phyloP scores from a whole-genome alignment of 2,329 filamentous ascomycete species.

The Chalara sp. region DNA sequence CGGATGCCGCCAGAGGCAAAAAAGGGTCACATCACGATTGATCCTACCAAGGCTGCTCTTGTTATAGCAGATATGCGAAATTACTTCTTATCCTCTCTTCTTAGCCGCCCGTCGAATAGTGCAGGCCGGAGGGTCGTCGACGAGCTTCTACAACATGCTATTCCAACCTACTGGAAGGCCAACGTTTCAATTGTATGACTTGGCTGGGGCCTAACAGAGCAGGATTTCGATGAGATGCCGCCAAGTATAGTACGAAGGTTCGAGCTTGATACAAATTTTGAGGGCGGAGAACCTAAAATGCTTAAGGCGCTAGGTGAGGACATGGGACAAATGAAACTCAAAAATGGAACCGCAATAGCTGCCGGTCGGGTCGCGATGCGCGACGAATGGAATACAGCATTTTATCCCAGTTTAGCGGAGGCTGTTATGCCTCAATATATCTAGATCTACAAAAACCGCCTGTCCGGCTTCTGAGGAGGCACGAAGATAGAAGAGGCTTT shows the following conservation, averaged over 20 bases:
- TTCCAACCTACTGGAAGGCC: neutral
- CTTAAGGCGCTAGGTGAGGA: slow-evolving; percentile 34
- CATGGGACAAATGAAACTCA: slow-evolving; percentile 32
- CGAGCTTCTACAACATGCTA: neutral
- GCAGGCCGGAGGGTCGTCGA: slow-evolving; percentile 34
- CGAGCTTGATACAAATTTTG: slow-evolving; percentile 30
- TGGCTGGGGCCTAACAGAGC: slow-evolving; percentile 2
- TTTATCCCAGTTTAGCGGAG: slow-evolving; percentile 34
- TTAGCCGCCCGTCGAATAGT: slow-evolving; percentile 34
- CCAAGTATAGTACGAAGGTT: slow-evolving; percentile 34
- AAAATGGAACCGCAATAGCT: neutral
- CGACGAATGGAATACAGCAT: slow-evolving; percentile 48
- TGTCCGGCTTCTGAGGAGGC: slow-evolving; percentile 50
- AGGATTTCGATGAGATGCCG: neutral
- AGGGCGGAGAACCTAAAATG: too few species aligned
- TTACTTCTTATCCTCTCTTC: slow-evolving; percentile 40
- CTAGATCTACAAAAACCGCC: slow-evolving; percentile 49
- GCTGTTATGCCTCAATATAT: slow-evolving; percentile 37
- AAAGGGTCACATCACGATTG: slow-evolving; percentile 31
- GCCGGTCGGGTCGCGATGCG: slow-evolving; percentile 40
- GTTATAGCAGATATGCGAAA: slow-evolving; percentile 49
- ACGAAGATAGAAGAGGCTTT: slow-evolving; percentile 35
- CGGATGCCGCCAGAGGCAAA: too few species aligned
- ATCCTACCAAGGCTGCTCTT: slow-evolving; percentile 36
- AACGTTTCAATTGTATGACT: neutral